Evolutionary conservation across 1,139 yeast species (phyloP), one percentile per base, ranked within the genome.

Genomic region (Citeromyces hawaiiensis): DNA sequence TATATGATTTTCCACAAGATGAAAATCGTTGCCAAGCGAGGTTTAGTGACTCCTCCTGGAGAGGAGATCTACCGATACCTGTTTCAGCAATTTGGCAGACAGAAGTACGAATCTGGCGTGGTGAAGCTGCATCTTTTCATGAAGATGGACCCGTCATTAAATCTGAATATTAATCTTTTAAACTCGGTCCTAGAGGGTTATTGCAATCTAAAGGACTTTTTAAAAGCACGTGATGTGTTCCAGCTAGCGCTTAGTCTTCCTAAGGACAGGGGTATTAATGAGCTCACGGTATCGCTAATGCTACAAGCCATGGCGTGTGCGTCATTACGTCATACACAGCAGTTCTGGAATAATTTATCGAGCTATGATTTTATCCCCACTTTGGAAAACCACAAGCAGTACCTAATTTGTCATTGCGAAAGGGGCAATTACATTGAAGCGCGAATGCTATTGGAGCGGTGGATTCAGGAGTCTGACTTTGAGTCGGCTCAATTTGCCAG

Each of bases 201-300:
- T 50, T 66, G 80, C 15, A 68, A 75, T 39, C 54, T 81, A 17
- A 79, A 74, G 45, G 82, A 81, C 44, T 67, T 74, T 3, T 66
- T 70, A 9, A 68, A 71, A 46, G 77, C 81, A 2, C 58, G 76
- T 32, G 82, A 79, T 46, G 60, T 79, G 23, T 83, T 83, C 63
- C 61, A 77, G 32, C 54, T 72, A 16, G 65, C 81, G 2, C 66
- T 68, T 41, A 72, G 82, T 0, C 48, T 58, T 4, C 66, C 64
- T 1, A 61, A 62, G 38, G 63, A 68, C 6, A 63, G 66, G n/a
- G 78, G 78, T 1, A 63, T 79, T n/a, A 72, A 82, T 48, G 73
- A 76, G 43, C 79, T 78, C 31, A 75, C 88, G 0, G 68, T 77
- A n/a, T 71, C 76, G 38, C 76, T 79, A 49, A 78, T 83, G 83